Base-by-base conservation (phyloP, 139 green algal genomes). In the Microglena sp. region DNA sequence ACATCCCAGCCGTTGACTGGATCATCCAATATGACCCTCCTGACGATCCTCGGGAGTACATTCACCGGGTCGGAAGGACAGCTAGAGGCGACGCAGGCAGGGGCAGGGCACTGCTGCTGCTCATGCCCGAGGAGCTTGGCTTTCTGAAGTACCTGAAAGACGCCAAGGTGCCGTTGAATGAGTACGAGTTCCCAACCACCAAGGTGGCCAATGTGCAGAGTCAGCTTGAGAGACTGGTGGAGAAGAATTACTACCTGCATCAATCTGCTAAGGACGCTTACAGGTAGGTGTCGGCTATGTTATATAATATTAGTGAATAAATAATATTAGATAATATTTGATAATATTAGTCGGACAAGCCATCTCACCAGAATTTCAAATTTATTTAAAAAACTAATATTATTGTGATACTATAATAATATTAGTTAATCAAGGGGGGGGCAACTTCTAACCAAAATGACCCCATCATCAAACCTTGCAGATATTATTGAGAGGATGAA, bases 181-280 rank as follows among this genome's bases (percentile, higher is more conserved):
- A 99, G 81, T 99, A 98, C 77, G 93, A 97, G 64, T 97, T 98
- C 54, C 94, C 94, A 3, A 73, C 80, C 1, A 81, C 71, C 79
- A 99, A 99, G 83, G 83, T 99, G 32, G 79, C 87, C 57, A 96
- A 97, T 74, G 91, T 99, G 53, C 94, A 99, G 71, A 76, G 73
- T 4, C 92, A 99, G 84, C 82, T 99, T 54, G 90, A 99, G 84
- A 80, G 86, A 40, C 89, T 99, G 45, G 88, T 99, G 45, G 86
- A 91, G 72, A 99, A 99, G 81, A 99, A 99, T 77, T 98, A 97
- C 77, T 99, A 97, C 77, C 79, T 99, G 69, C 89, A 98, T 73
- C 83, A 92, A 73, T 72, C 33, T 4, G n/a, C n/a, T n/a, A n/a
- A 80, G 45, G 87, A 92, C 24, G 87, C 87, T 0, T 93, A 89